A percentile compares a stretch with the other conserved stretches of the same genome.
Conservation (phyloP, 2,329 filamentous ascomycete genomes). For the Calycina herbarum region DNA sequence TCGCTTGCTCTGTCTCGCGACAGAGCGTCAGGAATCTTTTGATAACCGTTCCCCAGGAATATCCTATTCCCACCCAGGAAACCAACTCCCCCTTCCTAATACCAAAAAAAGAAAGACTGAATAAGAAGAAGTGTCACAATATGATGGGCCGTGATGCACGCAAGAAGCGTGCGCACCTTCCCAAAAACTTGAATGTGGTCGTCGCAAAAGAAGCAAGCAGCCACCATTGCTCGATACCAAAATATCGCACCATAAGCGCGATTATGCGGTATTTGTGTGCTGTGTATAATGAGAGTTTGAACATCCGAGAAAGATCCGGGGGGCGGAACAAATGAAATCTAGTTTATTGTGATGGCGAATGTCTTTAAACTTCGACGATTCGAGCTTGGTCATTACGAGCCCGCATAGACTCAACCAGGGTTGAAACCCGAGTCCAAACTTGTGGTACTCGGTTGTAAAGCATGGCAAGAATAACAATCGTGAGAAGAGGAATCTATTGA, state of each 20-base stretch:
- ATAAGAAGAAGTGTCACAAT: neutral
- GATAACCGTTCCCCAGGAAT: neutral
- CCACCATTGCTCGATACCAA: neutral
- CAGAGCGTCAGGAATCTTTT: too few species aligned
- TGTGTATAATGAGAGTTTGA: neutral
- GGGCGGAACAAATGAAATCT: neutral
- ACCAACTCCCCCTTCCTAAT: neutral
- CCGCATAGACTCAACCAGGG: constrained; percentile 25
- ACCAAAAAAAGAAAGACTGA: neutral
- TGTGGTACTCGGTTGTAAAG: constrained; percentile 53
- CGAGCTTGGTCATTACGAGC: constrained; percentile 21
- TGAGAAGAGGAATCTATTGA: constrained; percentile 51
- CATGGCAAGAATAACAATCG: constrained; percentile 51
- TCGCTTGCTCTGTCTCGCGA: too few species aligned
- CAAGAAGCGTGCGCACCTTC: neutral
- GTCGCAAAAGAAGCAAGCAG: too few species aligned
- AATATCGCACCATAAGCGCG: neutral
- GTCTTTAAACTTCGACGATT: constrained; percentile 32
- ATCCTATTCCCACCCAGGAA: neutral
- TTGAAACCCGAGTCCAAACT: constrained; percentile 36
- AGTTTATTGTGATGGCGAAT: neutral
- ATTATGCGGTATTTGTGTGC: neutral
- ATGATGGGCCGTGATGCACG: neutral
- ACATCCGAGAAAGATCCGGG: neutral
- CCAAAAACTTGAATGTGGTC: neutral